Percentiles rank a stretch among this genome's conserved stretches.
phyloP scores from a whole-genome alignment of 345 rosid species.

The Arabis hirsuta region DNA sequence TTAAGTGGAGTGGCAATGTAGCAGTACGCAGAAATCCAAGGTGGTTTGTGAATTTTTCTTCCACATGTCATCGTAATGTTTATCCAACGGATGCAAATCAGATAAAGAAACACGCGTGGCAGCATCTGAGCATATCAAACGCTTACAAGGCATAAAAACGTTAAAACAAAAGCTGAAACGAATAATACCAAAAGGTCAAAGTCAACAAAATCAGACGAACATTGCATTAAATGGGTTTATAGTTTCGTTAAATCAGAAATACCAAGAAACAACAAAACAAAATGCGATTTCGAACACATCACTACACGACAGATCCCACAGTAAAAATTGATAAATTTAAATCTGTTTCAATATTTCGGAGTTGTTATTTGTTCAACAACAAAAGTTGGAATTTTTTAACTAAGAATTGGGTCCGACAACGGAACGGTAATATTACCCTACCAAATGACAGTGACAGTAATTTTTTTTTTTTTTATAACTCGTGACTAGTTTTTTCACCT shows the following conservation, averaged over 20 bases:
- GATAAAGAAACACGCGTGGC: not conserved
- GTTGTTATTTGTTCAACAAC: conserved; percentile 22
- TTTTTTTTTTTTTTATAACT: not conserved
- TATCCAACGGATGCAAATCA: conserved; percentile 23
- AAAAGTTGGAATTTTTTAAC: conserved; percentile 8
- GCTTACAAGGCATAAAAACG: conserved; percentile 39
- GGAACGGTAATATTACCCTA: conserved; percentile 24
- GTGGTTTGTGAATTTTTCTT: not conserved
- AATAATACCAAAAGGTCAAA: conserved; percentile 34
- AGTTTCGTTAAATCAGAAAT: conserved; percentile 20
- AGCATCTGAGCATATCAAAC: conserved; percentile 22
- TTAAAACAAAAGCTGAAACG: conserved; percentile 36
- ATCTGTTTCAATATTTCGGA: no score
- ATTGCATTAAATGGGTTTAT: conserved; percentile 27
- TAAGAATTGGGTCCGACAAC: conserved; percentile 19
- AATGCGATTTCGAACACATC: conserved; percentile 24
- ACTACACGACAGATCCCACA: conserved; percentile 53
- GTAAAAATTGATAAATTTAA: not conserved
- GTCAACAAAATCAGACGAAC: conserved; percentile 41
- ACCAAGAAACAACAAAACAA: conserved; percentile 34
- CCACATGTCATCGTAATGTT: conserved; percentile 30
- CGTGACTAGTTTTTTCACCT: not conserved
- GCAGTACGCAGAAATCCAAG: conserved; percentile 32
- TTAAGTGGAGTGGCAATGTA: conserved; percentile 32
- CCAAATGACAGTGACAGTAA: conserved; percentile 3